A percentile compares a stretch with the other conserved stretches of the same genome.
phyloP scores from a whole-genome alignment of 169 alveolate species.

The Perkinsus olseni region DNA sequence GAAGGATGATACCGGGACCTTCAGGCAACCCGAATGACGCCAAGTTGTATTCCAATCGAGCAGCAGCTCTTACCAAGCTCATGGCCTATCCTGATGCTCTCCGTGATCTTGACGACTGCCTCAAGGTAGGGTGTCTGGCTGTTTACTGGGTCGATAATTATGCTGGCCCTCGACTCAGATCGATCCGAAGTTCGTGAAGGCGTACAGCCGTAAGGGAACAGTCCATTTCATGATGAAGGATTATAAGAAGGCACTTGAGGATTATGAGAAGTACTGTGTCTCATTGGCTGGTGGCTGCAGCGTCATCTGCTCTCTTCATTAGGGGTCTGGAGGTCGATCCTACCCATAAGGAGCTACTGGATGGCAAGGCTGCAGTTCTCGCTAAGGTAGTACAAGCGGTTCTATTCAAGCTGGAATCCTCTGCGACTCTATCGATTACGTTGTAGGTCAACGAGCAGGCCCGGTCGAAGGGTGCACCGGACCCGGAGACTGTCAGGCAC shows the following conservation, averaged over 20 bases:
- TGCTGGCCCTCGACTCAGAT: constrained; percentile 31
- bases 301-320: not conserved
- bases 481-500: constrained; percentile 48
- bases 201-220: constrained; percentile 90
- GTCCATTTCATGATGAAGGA: constrained; percentile 89
- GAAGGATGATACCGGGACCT: not conserved
- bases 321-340: constrained; percentile 86
- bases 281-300: not conserved
- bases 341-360: constrained; percentile 61
- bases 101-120: constrained; percentile 33
- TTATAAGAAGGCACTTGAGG: constrained; percentile 89
- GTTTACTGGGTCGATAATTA: not conserved
- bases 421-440: too few relatives aligned
- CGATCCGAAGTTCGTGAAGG: constrained; percentile 91
- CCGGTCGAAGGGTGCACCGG: not conserved
- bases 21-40: constrained; percentile 75
- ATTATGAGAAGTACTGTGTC: constrained; percentile 62
- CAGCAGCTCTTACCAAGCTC: constrained; percentile 88
- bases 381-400: constrained; percentile 45
- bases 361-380: not conserved
- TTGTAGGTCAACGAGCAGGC: not conserved
- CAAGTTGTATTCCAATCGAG: constrained; percentile 89
- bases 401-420: not conserved
- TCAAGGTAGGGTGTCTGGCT: not conserved
- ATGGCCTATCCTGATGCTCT: constrained; percentile 89